These are phyloP conservation scores for Aspergillus sojae DNA, from an alignment of 2,329 filamentous ascomycete species.

Conservation along the genomic window DNA sequence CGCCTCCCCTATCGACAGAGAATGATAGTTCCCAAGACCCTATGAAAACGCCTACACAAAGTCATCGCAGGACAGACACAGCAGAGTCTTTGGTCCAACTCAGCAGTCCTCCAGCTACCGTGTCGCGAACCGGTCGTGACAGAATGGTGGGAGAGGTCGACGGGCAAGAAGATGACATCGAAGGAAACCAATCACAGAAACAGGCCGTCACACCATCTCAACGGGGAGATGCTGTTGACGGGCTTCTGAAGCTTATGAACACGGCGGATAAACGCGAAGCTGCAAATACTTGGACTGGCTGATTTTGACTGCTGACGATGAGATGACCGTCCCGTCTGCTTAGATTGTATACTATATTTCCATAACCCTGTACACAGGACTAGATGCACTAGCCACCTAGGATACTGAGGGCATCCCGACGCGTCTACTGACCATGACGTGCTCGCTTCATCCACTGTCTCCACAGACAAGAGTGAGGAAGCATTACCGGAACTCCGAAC, in stretches of 20 bases:
- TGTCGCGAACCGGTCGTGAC: slow-evolving; percentile 22
- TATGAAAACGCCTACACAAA: slow-evolving; percentile 26
- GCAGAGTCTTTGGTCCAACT: slow-evolving; percentile 38
- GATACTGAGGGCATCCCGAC: neutral
- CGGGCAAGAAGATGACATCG: neutral
- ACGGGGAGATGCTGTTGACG: slow-evolving; percentile 42
- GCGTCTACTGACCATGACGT: neutral
- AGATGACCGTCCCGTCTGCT: neutral
- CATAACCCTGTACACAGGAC: neutral
- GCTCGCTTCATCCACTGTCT: neutral
- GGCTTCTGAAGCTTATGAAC: slow-evolving; percentile 43
- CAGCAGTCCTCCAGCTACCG: slow-evolving; percentile 38
- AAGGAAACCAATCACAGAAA: neutral
- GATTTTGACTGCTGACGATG: slow-evolving; percentile 3
- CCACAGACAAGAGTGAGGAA: neutral
- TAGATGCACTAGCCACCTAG: slow-evolving; percentile 3
- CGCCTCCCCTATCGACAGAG: slow-evolving; percentile 20
- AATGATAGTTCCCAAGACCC: slow-evolving; percentile 18
- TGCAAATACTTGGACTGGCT: slow-evolving; percentile 28
- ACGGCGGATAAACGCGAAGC: slow-evolving; percentile 33
- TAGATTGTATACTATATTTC: neutral
- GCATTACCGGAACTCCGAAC: neutral
- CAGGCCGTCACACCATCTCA: slow-evolving; percentile 31
- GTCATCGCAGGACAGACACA: slow-evolving; percentile 9
- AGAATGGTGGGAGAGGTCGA: neutral